phyloP scores from a whole-genome alignment of 2,329 filamentous ascomycete species.

The Lachnellula hyalina region DNA sequence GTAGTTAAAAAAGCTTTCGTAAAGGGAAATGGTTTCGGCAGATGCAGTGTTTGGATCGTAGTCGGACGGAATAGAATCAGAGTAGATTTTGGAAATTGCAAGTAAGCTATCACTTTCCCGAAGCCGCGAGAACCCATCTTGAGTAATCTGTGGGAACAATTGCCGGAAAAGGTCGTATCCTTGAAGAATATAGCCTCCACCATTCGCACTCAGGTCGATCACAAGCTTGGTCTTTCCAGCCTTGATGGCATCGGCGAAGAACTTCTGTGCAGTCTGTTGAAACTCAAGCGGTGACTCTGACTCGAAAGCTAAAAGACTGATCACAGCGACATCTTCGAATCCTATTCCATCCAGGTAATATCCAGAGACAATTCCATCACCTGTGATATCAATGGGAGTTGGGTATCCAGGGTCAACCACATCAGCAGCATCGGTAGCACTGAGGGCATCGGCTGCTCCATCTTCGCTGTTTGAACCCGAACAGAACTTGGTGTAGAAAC shows the following conservation, averaged over 20 bases:
- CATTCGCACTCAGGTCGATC: conserved; percentile 58
- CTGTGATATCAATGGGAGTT: conserved; percentile 18
- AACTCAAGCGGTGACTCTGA: conserved; percentile 24
- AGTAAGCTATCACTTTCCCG: conserved; percentile 22
- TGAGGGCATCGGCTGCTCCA: not conserved
- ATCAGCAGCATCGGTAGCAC: conserved; percentile 1
- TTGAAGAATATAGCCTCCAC: conserved; percentile 44
- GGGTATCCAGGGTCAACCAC: conserved; percentile 24
- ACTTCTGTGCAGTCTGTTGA: conserved; percentile 27
- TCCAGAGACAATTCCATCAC: conserved; percentile 24
- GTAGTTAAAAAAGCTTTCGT: conserved; percentile 25
- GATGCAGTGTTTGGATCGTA: conserved; percentile 25
- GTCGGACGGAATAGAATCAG: conserved; percentile 15
- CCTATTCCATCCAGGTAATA: conserved; percentile 28
- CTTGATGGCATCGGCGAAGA: conserved; percentile 42
- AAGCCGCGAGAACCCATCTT: conserved; percentile 24
- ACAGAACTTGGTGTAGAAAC: conserved; percentile 27
- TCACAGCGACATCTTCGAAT: conserved; percentile 29
- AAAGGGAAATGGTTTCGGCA: conserved; percentile 13
- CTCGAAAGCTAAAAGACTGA: conserved; percentile 26
- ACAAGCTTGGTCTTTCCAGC: conserved; percentile 54
- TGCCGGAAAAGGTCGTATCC: conserved; percentile 44
- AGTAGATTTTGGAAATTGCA: conserved; percentile 20
- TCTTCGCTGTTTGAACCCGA: not conserved
- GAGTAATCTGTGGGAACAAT: conserved; percentile 25